Evolutionary conservation across 164 flowering plant genomes (phyloP).

Genomic region (Santalum album): DNA sequence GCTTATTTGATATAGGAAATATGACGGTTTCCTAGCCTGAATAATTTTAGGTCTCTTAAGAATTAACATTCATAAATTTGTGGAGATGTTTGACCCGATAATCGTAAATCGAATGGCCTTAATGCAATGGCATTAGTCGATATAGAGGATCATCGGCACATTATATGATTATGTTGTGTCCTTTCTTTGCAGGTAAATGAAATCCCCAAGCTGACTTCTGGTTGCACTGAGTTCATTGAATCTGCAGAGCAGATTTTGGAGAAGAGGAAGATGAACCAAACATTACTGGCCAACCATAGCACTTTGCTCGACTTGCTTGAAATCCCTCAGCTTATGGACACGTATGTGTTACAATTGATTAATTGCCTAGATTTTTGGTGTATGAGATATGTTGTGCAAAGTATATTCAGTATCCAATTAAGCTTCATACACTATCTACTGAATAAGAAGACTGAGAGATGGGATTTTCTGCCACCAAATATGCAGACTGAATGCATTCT

Average conservation of each 20-base stretch:
- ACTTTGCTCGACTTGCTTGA: slow-evolving; percentile 98
- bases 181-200: slow-evolving; percentile 60
- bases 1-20: too few species aligned
- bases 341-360: slow-evolving; percentile 43
- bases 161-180: background rate
- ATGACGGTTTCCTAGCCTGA: too few species aligned
- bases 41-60: too few species aligned
- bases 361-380: background rate
- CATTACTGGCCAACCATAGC: slow-evolving; percentile 78
- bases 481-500: background rate
- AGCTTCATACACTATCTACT: background rate
- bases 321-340: slow-evolving; percentile 99
- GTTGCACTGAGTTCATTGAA: slow-evolving; percentile 87
- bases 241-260: slow-evolving; percentile 90
- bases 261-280: slow-evolving; percentile 86
- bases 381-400: background rate
- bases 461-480: background rate
- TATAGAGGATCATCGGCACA: background rate
- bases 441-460: background rate
- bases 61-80: too few species aligned
- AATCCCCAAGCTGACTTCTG: slow-evolving; percentile 85
- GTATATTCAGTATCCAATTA: background rate
- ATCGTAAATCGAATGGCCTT: too few species aligned
- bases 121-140: too few species aligned
- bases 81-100: too few species aligned